phyloP scores from a whole-genome alignment of 306 rosid genomes.

The Lathyrus sativus region DNA sequence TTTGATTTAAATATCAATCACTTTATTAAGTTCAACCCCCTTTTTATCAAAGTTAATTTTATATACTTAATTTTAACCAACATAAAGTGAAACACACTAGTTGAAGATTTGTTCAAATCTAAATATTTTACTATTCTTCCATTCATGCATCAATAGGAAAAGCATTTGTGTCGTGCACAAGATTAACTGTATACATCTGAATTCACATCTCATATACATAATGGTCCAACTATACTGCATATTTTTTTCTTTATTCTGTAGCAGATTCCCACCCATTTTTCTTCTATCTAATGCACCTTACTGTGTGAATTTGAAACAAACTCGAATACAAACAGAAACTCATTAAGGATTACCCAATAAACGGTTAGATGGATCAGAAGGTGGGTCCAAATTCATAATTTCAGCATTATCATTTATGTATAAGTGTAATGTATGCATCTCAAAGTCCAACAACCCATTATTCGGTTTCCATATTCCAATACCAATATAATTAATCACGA shows the following conservation, averaged over 20 bases:
- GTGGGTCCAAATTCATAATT: slow-evolving; percentile 38
- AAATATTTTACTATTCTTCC: too few species aligned
- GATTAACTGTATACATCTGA: too few species aligned
- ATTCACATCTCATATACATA: not conserved
- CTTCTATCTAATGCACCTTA: slow-evolving; percentile 19
- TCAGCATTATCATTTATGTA: slow-evolving; percentile 26
- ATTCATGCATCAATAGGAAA: too few species aligned
- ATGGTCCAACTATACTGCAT: slow-evolving; percentile 35
- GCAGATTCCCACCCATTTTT: slow-evolving; percentile 36
- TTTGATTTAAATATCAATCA: too few species aligned
- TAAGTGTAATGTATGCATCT: not conserved
- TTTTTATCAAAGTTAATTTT: too few species aligned
- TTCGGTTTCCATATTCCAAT: not conserved
- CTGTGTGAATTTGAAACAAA: slow-evolving; percentile 22
- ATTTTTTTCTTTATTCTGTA: slow-evolving; percentile 26
- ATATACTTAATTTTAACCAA: too few species aligned
- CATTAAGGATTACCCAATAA: slow-evolving; percentile 38
- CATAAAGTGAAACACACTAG: too few species aligned
- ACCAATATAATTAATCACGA: too few species aligned
- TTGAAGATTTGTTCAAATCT: too few species aligned
- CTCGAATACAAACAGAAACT: slow-evolving; percentile 38
- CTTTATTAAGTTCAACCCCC: too few species aligned
- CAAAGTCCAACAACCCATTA: slow-evolving; percentile 29
- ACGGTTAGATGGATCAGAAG: slow-evolving; percentile 32
- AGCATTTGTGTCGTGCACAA: too few species aligned